Evolutionary conservation across 805 yeast genomes (phyloP), one percentile per base, ranked within the genome.

Genomic region (Barnettozyma siamensis): DNA sequence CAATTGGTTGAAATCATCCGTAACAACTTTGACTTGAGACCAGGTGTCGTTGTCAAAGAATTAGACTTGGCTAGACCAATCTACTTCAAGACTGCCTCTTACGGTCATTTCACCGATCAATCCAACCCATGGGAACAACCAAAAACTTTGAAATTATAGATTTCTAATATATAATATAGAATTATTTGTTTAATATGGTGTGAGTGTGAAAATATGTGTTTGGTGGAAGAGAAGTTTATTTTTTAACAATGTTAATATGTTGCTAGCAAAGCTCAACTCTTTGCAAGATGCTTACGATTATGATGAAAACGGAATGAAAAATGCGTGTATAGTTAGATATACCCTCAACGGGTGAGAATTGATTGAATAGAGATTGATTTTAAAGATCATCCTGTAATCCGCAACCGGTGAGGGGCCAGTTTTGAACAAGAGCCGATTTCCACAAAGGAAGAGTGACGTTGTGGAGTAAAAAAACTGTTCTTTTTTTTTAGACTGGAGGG

Each of bases 71-170:
- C 99, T 53, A 88, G 96, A 75, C 99, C 99, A 70, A 93, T 93
- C 72, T 93, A 93, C 80, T 80, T 88, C 76, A 85, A 91, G 83
- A 93, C 99, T 59, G 99, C 99, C 60, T 84, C 96, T 43, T 91
- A 93, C 71, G 99, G 99, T 67, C 99, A 93, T 75, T 93, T 93
- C 86, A 93, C 99, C 66, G 87, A 93, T 84, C 99, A 91, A 78
- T 83, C 82, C 64, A 85, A 88, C 82, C 75, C 96, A 62, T 93
- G 99, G 99, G 99, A 93, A 79, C 80, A 86, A 73, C 96, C 97
- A 72, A 88, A 83, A 75, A 72, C 73, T 58, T 78, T 85, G 67
- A 70, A 67, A 56, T 74, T 72, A 48, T 83, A 80, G 44, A 37
- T 31, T 13, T 4, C 24, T 9, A 2, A n/a, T n/a, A n/a, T 1